phyloP scores from a whole-genome alignment of 257 asterid species.

The Capsicum pubescens region DNA sequence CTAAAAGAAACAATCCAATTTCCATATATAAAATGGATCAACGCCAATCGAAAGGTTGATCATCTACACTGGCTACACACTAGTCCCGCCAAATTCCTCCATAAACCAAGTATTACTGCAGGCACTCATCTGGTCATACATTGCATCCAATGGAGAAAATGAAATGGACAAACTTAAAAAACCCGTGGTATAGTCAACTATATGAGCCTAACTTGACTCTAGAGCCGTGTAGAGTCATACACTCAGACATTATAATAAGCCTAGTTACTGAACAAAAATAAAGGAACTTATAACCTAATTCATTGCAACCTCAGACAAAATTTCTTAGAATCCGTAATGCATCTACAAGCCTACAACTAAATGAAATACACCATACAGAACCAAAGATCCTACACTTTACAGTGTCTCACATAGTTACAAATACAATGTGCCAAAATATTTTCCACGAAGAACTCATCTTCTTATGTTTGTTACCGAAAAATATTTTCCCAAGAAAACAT shows the following conservation, averaged over 20 bases:
- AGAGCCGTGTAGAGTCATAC: neutral
- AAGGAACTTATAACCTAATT: neutral
- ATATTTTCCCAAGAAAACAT: neutral
- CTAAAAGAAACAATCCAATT: neutral
- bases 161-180: neutral
- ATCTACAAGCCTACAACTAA: neutral
- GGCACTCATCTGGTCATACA: neutral
- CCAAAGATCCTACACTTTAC: neutral
- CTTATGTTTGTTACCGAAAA: neutral
- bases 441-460: neutral
- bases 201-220: neutral
- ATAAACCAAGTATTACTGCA: neutral
- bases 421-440: neutral
- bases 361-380: neutral
- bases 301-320: neutral
- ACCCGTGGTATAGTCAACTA: neutral
- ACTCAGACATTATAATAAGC: neutral
- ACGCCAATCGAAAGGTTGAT: neutral
- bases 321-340: neutral
- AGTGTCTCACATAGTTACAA: neutral
- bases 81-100: neutral
- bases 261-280: neutral
- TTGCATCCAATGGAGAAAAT: neutral
- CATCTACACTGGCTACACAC: neutral
- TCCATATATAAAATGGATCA: conserved; percentile 1